Evolutionary conservation across 345 rosid genomes (phyloP).

Genomic region (Eucalyptus fibrosa): DNA sequence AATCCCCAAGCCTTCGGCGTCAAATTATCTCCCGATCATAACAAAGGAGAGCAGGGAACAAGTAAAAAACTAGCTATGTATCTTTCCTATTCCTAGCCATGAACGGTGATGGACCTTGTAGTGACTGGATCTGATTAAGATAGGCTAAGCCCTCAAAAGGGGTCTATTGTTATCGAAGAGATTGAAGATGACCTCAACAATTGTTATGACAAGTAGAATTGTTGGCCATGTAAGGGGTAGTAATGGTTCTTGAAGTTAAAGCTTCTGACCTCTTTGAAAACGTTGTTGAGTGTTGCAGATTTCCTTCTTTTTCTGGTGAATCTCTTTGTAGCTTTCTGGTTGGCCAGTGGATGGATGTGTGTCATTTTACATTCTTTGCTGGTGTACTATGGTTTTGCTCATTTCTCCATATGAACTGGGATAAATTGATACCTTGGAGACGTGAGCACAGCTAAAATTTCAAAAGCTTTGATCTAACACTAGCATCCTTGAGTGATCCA

Average conservation of each 20-base stretch:
- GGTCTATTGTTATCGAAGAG: not conserved
- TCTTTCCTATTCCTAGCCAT: not conserved
- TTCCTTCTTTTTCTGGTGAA: not conserved
- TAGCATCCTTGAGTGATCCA: too few relatives aligned
- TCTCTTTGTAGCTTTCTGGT: not conserved
- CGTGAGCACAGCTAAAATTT: too few relatives aligned
- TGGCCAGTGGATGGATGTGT: not conserved
- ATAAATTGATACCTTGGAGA: not conserved
- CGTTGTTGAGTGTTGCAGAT: too few relatives aligned
- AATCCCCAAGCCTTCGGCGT: not conserved
- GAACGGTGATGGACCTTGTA: not conserved
- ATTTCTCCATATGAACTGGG: not conserved
- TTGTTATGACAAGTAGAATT: too few relatives aligned
- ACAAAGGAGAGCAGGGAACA: not conserved
- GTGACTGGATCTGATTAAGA: not conserved
- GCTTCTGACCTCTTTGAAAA: too few relatives aligned
- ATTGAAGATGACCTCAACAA: too few relatives aligned
- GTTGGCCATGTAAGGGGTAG: too few relatives aligned
- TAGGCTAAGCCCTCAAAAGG: not conserved
- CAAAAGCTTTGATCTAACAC: too few relatives aligned
- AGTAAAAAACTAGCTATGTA: not conserved
- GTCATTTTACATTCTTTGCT: not conserved
- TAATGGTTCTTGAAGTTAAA: too few relatives aligned
- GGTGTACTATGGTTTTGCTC: not conserved
- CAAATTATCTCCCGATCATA: not conserved